Conservation (phyloP, 805 yeast genomes). For the Trichomonascus vanleenenianus region DNA sequence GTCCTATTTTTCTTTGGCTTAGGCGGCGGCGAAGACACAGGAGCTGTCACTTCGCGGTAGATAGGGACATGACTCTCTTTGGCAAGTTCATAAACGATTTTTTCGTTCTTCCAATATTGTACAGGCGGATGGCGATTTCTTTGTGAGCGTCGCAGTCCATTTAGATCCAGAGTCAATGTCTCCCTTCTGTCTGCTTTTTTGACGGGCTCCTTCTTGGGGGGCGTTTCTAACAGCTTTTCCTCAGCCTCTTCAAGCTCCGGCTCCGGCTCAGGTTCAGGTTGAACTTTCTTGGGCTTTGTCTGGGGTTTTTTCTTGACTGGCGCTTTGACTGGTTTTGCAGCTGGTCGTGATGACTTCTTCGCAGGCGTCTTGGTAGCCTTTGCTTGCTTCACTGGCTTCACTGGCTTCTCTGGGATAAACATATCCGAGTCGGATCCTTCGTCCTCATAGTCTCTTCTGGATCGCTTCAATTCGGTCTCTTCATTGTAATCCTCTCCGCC, state of each 20-base stretch:
- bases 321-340: background rate
- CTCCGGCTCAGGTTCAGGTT: background rate
- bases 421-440: no score
- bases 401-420: no score
- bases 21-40: slow-evolving; percentile 6
- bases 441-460: no score
- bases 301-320: background rate
- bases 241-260: background rate
- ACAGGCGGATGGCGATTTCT: slow-evolving; percentile 63
- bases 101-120: slow-evolving; percentile 81
- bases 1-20: background rate
- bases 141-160: slow-evolving; percentile 44
- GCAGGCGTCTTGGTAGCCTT: background rate
- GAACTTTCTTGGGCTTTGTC: background rate
- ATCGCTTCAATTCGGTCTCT: no score
- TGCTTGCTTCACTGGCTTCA: background rate
- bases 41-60: no score
- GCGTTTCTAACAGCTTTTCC: background rate
- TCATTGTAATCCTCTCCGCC: no score
- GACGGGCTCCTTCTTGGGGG: background rate
- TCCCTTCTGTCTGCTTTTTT: background rate
- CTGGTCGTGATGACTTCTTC: background rate
- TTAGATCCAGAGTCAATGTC: background rate
- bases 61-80: slow-evolving; percentile 17
- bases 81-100: slow-evolving; percentile 46